A percentile compares a stretch with the other conserved stretches of the same genome.
Evolutionary conservation across 371 early-diverging fungal genomes (phyloP).

Genomic region (Choanephora cucurbitarum): DNA sequence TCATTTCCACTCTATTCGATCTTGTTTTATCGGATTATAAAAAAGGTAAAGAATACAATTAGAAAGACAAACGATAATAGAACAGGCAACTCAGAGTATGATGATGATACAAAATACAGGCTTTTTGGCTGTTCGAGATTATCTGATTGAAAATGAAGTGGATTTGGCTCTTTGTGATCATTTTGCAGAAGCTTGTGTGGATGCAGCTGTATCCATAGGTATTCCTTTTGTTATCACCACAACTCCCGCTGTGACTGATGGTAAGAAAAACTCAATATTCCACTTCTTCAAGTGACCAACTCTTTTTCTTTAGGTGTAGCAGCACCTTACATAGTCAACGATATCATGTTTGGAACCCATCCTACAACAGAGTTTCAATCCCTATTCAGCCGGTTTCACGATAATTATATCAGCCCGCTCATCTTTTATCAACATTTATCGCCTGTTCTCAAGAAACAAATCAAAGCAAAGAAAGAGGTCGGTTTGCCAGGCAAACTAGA

Average conservation of each 20-base stretch:
- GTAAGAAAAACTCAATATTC: not conserved
- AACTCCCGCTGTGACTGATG: not conserved
- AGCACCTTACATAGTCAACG: slow-evolving; percentile 13
- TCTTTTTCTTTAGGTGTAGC: not conserved
- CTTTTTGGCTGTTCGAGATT: not conserved
- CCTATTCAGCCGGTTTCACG: not conserved
- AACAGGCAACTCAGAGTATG: too few species aligned
- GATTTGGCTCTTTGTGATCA: slow-evolving; percentile 4
- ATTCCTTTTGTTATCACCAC: slow-evolving; percentile 8
- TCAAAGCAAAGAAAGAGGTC: slow-evolving; percentile 15
- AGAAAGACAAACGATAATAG: too few species aligned
- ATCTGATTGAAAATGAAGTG: not conserved
- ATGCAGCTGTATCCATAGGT: not conserved
- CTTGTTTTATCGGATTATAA: too few species aligned
- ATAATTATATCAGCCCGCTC: slow-evolving; percentile 6
- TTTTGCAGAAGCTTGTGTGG: not conserved
- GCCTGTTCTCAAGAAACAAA: too few species aligned
- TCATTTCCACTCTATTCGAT: too few species aligned
- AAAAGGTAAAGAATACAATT: too few species aligned
- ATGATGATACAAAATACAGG: too few species aligned
- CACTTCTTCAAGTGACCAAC: not conserved
- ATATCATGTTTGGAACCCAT: not conserved
- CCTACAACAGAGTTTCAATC: slow-evolving; percentile 11
- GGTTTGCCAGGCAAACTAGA: not conserved
- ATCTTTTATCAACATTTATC: too few species aligned